Evolutionary conservation across 2,329 filamentous ascomycete species (phyloP).

Genomic region (Remersonia thermophila): DNA sequence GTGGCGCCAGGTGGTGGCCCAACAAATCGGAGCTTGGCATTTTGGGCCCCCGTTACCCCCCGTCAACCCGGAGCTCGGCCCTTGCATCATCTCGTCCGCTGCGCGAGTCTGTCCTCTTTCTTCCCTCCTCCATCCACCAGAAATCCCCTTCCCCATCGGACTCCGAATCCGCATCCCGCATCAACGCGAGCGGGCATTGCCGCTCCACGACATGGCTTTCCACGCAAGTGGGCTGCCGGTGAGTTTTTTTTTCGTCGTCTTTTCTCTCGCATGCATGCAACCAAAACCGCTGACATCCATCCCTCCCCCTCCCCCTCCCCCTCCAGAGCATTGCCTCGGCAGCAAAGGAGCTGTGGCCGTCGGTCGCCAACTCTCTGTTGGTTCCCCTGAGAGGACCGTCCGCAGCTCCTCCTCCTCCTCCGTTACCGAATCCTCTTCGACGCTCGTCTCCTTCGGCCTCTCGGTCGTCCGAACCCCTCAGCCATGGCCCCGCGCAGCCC

Average conservation of each 20-base stretch:
- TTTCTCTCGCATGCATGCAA: neutral
- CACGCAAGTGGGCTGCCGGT: constrained; percentile 21
- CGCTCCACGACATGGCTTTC: constrained; percentile 15
- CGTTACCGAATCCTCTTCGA: constrained; percentile 1
- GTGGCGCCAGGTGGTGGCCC: neutral
- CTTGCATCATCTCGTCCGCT: neutral
- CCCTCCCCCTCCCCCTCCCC: neutral
- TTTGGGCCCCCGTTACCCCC: too few species aligned
- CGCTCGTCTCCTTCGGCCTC: neutral
- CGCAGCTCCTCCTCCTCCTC: constrained; percentile 3
- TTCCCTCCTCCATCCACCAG: constrained; percentile 4
- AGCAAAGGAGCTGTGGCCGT: constrained; percentile 34
- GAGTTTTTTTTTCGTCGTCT: constrained; percentile 2
- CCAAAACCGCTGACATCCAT: too few species aligned
- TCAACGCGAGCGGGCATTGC: too few species aligned
- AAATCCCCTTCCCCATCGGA: too few species aligned
- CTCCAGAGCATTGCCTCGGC: constrained; percentile 30
- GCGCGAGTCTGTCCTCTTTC: neutral
- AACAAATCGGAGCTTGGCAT: neutral
- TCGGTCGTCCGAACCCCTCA: too few species aligned
- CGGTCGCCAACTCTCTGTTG: constrained; percentile 29
- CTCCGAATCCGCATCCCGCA: too few species aligned
- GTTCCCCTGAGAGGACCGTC: constrained; percentile 23
- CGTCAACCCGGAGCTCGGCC: neutral
- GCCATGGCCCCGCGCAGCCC: neutral